phyloP scores from a whole-genome alignment of 192 early-diverging fungal genomes.

The Coemansia sp. region DNA sequence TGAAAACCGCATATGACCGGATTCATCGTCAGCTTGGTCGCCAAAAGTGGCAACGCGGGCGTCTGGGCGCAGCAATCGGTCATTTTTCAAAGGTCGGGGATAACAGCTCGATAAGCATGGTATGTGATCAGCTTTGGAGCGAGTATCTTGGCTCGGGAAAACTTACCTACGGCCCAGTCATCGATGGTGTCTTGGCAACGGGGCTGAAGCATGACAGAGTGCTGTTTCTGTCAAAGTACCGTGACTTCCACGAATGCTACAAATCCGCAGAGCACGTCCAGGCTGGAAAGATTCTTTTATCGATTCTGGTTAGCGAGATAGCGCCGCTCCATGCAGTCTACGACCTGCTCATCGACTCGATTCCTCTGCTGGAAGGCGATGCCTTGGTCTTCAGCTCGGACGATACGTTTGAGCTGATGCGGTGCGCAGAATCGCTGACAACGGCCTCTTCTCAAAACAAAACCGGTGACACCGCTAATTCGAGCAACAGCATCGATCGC shows the following conservation, averaged over 20 bases:
- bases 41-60: constrained; percentile 57
- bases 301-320: constrained; percentile 50
- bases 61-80: constrained; percentile 62
- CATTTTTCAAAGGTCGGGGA: constrained; percentile 64
- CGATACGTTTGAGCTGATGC: constrained; percentile 68
- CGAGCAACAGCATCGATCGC: not conserved
- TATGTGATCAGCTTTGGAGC: constrained; percentile 62
- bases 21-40: constrained; percentile 56
- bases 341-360: constrained; percentile 59
- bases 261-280: constrained; percentile 20
- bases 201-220: constrained; percentile 50
- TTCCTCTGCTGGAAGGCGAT: constrained; percentile 66
- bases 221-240: constrained; percentile 60
- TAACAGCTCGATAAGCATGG: constrained; percentile 43
- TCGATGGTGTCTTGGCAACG: constrained; percentile 39
- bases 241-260: constrained; percentile 61
- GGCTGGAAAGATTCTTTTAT: constrained; percentile 56
- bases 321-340: constrained; percentile 59
- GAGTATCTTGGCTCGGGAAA: constrained; percentile 53
- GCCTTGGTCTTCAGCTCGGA: constrained; percentile 58
- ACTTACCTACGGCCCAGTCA: constrained; percentile 44
- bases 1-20: constrained; percentile 32
- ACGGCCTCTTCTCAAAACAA: not conserved
- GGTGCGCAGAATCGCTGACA: constrained; percentile 61
- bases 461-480: not conserved